These are phyloP conservation scores for Macrocybe gigantea DNA, from an alignment of 768 basidiomycete genomes.

Conservation along the genomic window DNA sequence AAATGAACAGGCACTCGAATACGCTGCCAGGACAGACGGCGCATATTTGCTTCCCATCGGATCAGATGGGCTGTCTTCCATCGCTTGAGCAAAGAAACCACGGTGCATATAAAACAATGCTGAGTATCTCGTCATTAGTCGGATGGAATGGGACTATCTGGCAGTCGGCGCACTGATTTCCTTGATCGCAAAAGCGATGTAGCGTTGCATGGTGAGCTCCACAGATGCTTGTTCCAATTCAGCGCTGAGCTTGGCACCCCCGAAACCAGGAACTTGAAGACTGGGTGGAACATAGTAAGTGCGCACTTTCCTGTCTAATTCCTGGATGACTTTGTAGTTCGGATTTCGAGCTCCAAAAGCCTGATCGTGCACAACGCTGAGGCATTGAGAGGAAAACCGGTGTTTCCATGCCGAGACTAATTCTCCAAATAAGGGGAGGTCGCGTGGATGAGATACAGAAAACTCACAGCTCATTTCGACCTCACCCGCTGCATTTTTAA, in stretches of 20 bases:
- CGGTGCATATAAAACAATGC: constrained; percentile 72
- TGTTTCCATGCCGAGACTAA: constrained; percentile 69
- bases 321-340: constrained; percentile 54
- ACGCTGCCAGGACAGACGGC: constrained; percentile 62
- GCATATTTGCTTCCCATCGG: constrained; percentile 68
- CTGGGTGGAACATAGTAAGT: constrained; percentile 60
- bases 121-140: constrained; percentile 15
- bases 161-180: constrained; percentile 50
- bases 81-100: constrained; percentile 66
- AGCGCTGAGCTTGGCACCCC: constrained; percentile 34
- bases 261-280: constrained; percentile 60
- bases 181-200: constrained; percentile 59
- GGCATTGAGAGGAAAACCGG: constrained; percentile 53
- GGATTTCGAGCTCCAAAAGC: constrained; percentile 61
- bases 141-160: background rate
- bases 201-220: constrained; percentile 62
- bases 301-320: constrained; percentile 63
- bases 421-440: constrained; percentile 2
- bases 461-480: constrained; percentile 59
- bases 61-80: constrained; percentile 57
- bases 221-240: constrained; percentile 43
- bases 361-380: constrained; percentile 60
- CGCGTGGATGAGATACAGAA: background rate
- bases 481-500: constrained; percentile 41
- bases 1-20: constrained; percentile 63